Base-by-base conservation (phyloP, 306 rosid species). In the Oxytropis ochrocephala region DNA sequence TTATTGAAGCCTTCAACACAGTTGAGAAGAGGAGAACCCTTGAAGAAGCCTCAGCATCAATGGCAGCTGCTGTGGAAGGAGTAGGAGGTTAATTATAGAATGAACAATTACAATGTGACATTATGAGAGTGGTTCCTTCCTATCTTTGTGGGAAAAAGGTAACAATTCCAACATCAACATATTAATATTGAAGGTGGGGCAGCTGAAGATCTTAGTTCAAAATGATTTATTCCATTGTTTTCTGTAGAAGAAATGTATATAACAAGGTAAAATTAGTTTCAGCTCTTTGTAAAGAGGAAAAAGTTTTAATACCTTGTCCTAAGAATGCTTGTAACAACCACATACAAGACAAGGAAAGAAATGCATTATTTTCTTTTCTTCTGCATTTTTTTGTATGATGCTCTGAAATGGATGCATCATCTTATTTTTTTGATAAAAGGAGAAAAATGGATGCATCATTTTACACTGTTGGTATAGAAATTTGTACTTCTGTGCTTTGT, bases 21-120 rank as follows among this genome's bases (percentile, higher is more conserved):
- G 65, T 89, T 82, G 75, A 85, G 84, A 94, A 91, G 88, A 87
- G 73, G 70, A 85, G 99, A 60, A 88, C 99, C 41, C 97, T 94
- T 36, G 99, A 94, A 70, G 99, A 94, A 79, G 99, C 99, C 32
- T 94, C 97, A 0, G 91, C 89, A 72, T 88, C 95, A 39, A 91
- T 94, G 88, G 85, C 88, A 53, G 96, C 97, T 24, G 99, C 99
- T 0, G 75, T 91, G 77, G 94, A 93, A 70, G 88, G 85, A 79
- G 86, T 84, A 53, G 89, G 92, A 74, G 68, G 69, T 24, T 9
- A 75, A 76, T 27, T 24, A 53, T 77, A 82, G 80, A 80, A 71
- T 56, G 65, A 71, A 51, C 76, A 79, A 66, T 35, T 2, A 7
- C 73, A 70, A 62, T 48, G 64, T 60, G 79, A 62, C 39, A 42